Evolutionary conservation across 2,329 filamentous ascomycete species (phyloP).

Genomic region (Xylariales sp.): DNA sequence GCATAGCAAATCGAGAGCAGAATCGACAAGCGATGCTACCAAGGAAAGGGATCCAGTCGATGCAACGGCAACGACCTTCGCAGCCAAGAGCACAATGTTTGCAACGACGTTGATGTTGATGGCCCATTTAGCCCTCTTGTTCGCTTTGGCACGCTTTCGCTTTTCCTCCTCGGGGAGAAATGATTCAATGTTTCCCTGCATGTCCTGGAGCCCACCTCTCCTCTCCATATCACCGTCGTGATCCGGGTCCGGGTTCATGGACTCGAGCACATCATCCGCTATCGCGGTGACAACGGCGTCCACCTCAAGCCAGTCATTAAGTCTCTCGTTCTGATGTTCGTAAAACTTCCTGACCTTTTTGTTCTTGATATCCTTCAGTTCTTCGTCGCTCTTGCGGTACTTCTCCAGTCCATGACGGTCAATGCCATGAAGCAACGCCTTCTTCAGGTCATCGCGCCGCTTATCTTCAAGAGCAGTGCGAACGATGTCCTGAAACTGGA

Average conservation of each 20-base stretch:
- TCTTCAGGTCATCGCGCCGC: conserved; percentile 42
- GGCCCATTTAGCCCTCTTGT: conserved; percentile 48
- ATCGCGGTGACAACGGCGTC: conserved; percentile 51
- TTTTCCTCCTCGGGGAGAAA: conserved; percentile 52
- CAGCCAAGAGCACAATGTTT: conserved; percentile 51
- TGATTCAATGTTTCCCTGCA: conserved; percentile 45
- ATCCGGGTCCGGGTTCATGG: conserved; percentile 54
- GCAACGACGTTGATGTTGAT: conserved; percentile 52
- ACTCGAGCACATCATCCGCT: conserved; percentile 56
- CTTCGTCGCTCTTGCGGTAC: conserved; percentile 38
- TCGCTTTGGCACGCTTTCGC: conserved; percentile 39
- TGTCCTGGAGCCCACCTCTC: conserved; percentile 42
- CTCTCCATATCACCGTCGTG: conserved; percentile 51
- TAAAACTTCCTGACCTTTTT: conserved; percentile 52
- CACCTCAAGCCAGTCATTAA: conserved; percentile 56
- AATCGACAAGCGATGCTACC: conserved; percentile 58
- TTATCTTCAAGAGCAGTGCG: conserved; percentile 16
- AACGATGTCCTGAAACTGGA: conserved; percentile 10
- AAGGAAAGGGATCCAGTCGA: conserved; percentile 55
- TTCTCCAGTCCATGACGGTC: conserved; percentile 42
- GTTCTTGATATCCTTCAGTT: conserved; percentile 40
- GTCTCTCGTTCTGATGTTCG: conserved; percentile 45
- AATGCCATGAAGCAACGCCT: conserved; percentile 40
- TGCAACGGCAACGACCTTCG: conserved; percentile 50
- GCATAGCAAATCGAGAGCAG: conserved; percentile 55